Evolutionary conservation across 306 rosid genomes (phyloP).

Genomic region (Senna tora): DNA sequence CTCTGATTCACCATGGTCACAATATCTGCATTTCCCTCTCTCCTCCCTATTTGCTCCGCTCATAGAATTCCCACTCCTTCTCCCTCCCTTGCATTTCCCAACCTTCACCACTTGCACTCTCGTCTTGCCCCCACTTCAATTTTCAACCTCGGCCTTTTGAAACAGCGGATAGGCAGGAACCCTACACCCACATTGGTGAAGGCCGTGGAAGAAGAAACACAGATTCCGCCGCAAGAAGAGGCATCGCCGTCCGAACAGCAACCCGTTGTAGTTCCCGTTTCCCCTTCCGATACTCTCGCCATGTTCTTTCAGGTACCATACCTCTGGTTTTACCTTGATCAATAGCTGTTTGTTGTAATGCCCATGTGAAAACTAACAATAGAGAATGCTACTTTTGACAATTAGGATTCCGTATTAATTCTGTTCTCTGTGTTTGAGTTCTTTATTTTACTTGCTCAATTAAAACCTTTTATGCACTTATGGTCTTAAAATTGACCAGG

Average conservation of each 20-base stretch:
- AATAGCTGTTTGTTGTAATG: constrained; percentile 1
- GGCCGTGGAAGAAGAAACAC: constrained; percentile 50
- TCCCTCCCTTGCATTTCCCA: constrained; percentile 33
- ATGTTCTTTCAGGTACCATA: constrained; percentile 77
- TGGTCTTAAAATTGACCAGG: neutral
- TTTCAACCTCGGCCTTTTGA: neutral
- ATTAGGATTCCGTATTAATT: neutral
- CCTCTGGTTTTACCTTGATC: neutral
- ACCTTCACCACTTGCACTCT: neutral
- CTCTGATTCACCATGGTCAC: constrained; percentile 45
- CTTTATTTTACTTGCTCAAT: neutral
- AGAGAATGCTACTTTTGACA: neutral
- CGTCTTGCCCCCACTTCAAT: constrained; percentile 22
- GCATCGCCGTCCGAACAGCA: constrained; percentile 31
- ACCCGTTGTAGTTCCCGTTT: constrained; percentile 64
- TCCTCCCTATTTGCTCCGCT: constrained; percentile 20
- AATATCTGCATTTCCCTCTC: constrained; percentile 42
- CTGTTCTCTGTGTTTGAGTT: neutral
- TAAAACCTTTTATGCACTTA: neutral
- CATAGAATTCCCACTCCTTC: constrained; percentile 4
- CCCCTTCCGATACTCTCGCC: constrained; percentile 63
- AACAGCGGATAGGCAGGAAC: constrained; percentile 22
- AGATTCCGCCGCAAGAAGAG: constrained; percentile 39
- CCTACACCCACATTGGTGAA: constrained; percentile 32
- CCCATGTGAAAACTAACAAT: neutral